phyloP scores from a whole-genome alignment of 352 stramenopile genomes.

The Hyaloperonospora brassicae region DNA sequence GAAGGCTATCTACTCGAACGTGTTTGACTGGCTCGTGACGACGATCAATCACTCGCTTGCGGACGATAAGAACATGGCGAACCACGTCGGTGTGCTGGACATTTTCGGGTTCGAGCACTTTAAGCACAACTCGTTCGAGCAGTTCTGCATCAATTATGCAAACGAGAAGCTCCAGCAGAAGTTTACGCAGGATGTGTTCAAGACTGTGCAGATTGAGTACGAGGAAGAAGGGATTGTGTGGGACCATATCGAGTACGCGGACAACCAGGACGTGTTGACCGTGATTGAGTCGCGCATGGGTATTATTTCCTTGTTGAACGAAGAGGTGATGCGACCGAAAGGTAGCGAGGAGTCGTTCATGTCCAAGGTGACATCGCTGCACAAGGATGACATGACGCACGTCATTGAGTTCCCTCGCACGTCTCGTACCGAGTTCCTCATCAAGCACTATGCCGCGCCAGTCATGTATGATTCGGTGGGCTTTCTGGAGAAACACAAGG shows the following conservation, averaged over 20 bases:
- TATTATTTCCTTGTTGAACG: constrained; percentile 86
- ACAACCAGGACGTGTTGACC: constrained; percentile 85
- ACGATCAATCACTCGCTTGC: constrained; percentile 88
- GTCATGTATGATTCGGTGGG: constrained; percentile 91
- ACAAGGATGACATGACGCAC: constrained; percentile 79
- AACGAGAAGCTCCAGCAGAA: constrained; percentile 92
- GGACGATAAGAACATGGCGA: constrained; percentile 69
- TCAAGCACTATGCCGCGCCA: constrained; percentile 92
- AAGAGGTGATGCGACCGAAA: constrained; percentile 86
- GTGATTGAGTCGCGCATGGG: constrained; percentile 85
- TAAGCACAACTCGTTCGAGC: constrained; percentile 92
- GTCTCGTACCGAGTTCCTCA: constrained; percentile 87
- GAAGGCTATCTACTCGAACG: constrained; percentile 93
- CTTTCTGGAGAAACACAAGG: constrained; percentile 96
- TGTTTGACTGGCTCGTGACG: constrained; percentile 95
- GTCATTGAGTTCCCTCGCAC: constrained; percentile 80
- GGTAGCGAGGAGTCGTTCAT: constrained; percentile 81
- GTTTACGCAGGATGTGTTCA: constrained; percentile 87
- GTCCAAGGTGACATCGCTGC: constrained; percentile 73
- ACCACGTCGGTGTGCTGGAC: constrained; percentile 94
- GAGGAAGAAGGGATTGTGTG: constrained; percentile 90
- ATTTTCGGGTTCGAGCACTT: constrained; percentile 99
- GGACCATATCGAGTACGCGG: constrained; percentile 87
- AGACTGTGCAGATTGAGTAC: constrained; percentile 93
- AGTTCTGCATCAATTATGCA: constrained; percentile 90